Conservation (phyloP, 306 rosid genomes). For the Albizia julibrissin region DNA sequence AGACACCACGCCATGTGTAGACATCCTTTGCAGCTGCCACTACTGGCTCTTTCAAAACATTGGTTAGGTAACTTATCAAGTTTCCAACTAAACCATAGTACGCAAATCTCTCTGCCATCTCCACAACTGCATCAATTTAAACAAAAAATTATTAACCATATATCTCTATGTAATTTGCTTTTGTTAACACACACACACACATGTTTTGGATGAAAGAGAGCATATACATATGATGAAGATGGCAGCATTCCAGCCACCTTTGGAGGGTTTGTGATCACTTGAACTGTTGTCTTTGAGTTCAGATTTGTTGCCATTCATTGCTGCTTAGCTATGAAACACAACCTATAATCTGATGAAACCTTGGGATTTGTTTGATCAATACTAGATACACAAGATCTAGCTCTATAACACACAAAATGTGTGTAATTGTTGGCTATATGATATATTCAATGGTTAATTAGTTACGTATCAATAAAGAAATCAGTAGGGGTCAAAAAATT, state of each 20-base stretch:
- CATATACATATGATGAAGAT: background rate
- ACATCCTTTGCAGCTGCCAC: background rate
- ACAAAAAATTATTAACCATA: background rate
- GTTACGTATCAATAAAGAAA: background rate
- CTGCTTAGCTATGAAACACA: background rate
- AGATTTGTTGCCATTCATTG: background rate
- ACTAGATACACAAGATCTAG: background rate
- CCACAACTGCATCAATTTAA: background rate
- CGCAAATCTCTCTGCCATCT: constrained; percentile 1
- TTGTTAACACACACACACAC: background rate
- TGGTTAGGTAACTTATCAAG: background rate
- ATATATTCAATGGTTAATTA: background rate
- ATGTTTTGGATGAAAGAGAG: background rate
- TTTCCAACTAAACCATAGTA: background rate
- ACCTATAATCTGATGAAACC: background rate
- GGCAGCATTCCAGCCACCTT: constrained; percentile 12
- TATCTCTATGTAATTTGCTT: background rate
- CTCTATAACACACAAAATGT: background rate
- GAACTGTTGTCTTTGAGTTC: background rate
- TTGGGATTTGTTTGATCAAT: background rate
- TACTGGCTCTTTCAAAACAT: background rate
- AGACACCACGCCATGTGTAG: background rate
- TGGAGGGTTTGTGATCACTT: background rate
- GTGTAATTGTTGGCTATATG: background rate
- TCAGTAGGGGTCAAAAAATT: background rate